Base-by-base conservation (phyloP, 2,329 filamentous ascomycete genomes). In the Gremmenia infestans region DNA sequence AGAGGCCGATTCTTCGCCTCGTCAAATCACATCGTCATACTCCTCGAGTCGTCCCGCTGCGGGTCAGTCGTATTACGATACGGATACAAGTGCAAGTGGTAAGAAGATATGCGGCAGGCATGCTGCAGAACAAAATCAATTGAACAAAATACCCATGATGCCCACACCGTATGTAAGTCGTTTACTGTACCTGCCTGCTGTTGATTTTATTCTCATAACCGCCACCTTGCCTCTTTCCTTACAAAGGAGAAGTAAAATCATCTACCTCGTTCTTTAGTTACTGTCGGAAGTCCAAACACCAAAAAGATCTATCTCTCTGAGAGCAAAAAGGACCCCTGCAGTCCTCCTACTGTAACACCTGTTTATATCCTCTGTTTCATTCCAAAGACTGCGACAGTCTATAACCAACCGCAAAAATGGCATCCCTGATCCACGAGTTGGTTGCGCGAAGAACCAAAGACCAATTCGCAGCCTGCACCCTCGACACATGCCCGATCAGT, bases 401-500 rank as follows among this genome's bases (percentile, higher is more conserved):
- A 39, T 39, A 6, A 23, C 2, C 42, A 45, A 14, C 42, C 23
- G 14, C 45, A 40, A 52, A 42, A 11, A 63, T 62, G 61, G 60
- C 53, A 5, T 55, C 56, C 2, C 25, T 59, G 9, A 4, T 57
- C n/a, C 9, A 49, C 15, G 39, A 50, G 12, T 37, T 63, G 15
- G 47, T 61, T 15, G 14, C 43, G 22, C 52, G 54, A 15, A 36
- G 14, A 25, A 14, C 17, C 7, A 37, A 14, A 15, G 32, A 54
- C 42, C 37, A 51, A 43, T 53, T 53, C 53, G 17, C 53, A 52
- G 23, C 60, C 50, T 75, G 73, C 61, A 74, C 71, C 9, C 47
- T 73, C 32, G 63, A 65, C 2, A 71, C 67, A 5, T 76, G 74
- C 53, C 65, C 70, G 0, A 55, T 75, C 23, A 50, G 42, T 23